A percentile compares a stretch with the other conserved stretches of the same genome.
These are phyloP conservation scores for Neophaeococcomyces mojaviensis DNA, from an alignment of 2,329 filamentous ascomycete species.

Conservation along the genomic window DNA sequence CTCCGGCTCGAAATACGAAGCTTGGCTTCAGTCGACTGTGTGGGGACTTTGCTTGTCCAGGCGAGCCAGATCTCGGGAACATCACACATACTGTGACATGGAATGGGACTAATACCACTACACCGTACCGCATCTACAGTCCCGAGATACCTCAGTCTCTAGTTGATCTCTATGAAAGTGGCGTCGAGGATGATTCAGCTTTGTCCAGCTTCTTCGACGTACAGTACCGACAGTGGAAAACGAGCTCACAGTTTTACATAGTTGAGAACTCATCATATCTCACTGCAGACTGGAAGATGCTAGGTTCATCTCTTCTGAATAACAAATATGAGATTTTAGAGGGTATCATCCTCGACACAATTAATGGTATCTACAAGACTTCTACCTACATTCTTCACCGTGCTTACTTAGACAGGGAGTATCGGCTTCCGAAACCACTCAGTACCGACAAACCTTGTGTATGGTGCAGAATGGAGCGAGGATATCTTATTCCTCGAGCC, in stretches of 20 bases:
- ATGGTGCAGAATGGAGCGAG: constrained; percentile 17
- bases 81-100: constrained; percentile 21
- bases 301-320: constrained; percentile 29
- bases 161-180: constrained; percentile 34
- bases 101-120: constrained; percentile 11
- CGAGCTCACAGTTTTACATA: constrained; percentile 21
- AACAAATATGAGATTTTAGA: constrained; percentile 32
- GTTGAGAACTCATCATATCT: constrained; percentile 27
- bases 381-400: background rate
- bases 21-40: constrained; percentile 30
- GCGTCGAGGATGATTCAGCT: constrained; percentile 24
- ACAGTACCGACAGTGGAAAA: constrained; percentile 27
- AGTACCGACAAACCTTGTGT: constrained; percentile 35
- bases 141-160: constrained; percentile 28
- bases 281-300: constrained; percentile 26
- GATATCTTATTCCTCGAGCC: constrained; percentile 7
- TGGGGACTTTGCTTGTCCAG: background rate
- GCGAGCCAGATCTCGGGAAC: constrained; percentile 10
- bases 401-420: constrained; percentile 17
- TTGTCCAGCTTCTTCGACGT: constrained; percentile 41
- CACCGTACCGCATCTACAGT: background rate
- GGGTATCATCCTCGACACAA: constrained; percentile 29
- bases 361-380: constrained; percentile 23
- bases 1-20: constrained; percentile 27
- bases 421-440: constrained; percentile 42